Evolutionary conservation across 306 rosid species (phyloP).

Genomic region (Vigna radiata): DNA sequence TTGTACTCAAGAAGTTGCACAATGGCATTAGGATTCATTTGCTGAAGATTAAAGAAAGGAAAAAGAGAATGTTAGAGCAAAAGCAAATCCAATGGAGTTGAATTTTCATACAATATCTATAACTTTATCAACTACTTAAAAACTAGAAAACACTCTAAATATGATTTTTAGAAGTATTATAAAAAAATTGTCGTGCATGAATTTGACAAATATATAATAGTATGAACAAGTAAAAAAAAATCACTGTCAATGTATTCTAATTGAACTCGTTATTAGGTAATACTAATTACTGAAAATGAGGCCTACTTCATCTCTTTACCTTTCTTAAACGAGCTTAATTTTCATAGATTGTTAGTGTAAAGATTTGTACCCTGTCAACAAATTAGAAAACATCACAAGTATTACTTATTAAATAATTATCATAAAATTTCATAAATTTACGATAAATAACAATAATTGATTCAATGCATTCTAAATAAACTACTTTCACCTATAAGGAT

Average conservation of each 20-base stretch:
- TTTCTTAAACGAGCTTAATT: not conserved
- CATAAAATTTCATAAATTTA: not conserved
- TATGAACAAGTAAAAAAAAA: not conserved
- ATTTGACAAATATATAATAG: not conserved
- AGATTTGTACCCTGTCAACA: not conserved
- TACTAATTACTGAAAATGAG: not conserved
- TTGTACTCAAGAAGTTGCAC: constrained; percentile 83
- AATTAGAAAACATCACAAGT: not conserved
- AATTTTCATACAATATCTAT: not conserved
- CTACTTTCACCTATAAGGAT: not conserved
- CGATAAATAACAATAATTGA: not conserved
- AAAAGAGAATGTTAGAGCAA: constrained; percentile 42
- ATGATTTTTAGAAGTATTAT: not conserved
- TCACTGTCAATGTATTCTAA: not conserved
- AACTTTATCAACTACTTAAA: not conserved
- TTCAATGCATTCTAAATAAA: not conserved
- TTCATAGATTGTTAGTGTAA: not conserved
- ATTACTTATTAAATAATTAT: not conserved
- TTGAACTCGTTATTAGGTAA: not conserved
- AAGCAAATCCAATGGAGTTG: not conserved
- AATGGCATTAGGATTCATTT: constrained; percentile 46
- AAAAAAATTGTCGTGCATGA: not conserved
- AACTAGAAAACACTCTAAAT: not conserved
- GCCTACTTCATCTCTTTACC: not conserved
- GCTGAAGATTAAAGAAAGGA: too few species aligned